phyloP scores from a whole-genome alignment of 148 eudicot genomes.

The Arctostaphylos glauca region DNA sequence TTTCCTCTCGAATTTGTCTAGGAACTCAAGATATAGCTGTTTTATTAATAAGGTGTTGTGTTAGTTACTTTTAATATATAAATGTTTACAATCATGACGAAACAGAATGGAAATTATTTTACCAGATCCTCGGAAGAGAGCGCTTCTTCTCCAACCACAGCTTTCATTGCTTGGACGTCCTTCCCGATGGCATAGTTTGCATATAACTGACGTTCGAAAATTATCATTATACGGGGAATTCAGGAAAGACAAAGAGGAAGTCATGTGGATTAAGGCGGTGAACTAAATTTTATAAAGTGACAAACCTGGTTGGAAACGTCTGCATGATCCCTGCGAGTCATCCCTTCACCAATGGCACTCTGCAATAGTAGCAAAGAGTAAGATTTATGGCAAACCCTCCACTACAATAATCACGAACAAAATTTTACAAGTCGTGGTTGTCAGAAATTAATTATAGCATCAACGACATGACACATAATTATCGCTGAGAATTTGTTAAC shows the following conservation, averaged over 20 bases:
- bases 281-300: neutral
- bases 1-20: conserved; percentile 97
- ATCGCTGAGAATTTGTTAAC: neutral
- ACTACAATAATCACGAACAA: neutral
- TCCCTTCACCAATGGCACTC: conserved; percentile 99
- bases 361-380: conserved; percentile 28
- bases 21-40: conserved; percentile 90
- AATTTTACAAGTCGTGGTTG: neutral
- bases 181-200: conserved; percentile 99
- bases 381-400: neutral
- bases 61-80: neutral
- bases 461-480: neutral
- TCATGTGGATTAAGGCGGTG: neutral
- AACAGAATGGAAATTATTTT: neutral
- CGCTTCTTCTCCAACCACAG: conserved; percentile 99
- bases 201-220: conserved; percentile 54
- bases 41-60: neutral
- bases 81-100: neutral
- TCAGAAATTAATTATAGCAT: neutral
- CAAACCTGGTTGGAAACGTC: conserved; percentile 96
- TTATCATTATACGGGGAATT: neutral
- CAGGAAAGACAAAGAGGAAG: neutral
- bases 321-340: conserved; percentile 97
- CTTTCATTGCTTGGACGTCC: conserved; percentile 99
- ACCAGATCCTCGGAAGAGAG: conserved; percentile 98